Evolutionary conservation across 1,284 basidiomycete species (phyloP), one percentile per base, ranked within the genome.

Genomic region (Sphaerobolus stellatus): DNA sequence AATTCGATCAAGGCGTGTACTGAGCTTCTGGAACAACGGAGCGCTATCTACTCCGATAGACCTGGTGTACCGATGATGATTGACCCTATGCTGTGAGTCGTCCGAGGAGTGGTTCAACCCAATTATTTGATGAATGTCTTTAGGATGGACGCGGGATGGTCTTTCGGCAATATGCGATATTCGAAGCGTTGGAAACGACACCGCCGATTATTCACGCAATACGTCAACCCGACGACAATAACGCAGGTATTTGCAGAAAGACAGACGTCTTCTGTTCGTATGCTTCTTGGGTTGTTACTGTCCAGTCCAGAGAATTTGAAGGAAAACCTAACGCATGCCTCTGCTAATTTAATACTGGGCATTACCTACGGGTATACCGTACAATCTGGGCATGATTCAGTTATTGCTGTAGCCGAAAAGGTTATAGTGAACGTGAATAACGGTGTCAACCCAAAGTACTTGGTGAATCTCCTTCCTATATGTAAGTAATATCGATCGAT

Each of bases 131-230:
- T 16, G 30, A n/a, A 50, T 38, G 31, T 11, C 16, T 4, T n/a
- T 62, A 56, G 61, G 41, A 62, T 62, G 61, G 60, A 60, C 11
- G 57, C 58, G 55, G 61, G 61, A 43, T 62, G 61, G 61, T 57
- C 61, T 14, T 60, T 62, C 30, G 58, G 56, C 16, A 54, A 62
- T 22, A 62, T 62, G 61, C 56, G 61, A 7, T 62, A 62, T 36
- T 58, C 58, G 8, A 52, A 52, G 4, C 51, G 55, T 22, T 62
- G 61, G 61, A 60, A 54, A 47, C 54, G 61, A 51, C 61, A 62
- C 22, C 61, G 61, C 16, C 61, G 61, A 24, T 54, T 62, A 3
- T 60, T 62, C 33, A 58, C 56, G 36, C 51, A 41, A 7, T 55
- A 60, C 41, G 58, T 62, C 55, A 60, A 60, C 33, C 49, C 41